phyloP scores from a whole-genome alignment of 1,139 yeast genomes.

The Pneumocystis sp. region DNA sequence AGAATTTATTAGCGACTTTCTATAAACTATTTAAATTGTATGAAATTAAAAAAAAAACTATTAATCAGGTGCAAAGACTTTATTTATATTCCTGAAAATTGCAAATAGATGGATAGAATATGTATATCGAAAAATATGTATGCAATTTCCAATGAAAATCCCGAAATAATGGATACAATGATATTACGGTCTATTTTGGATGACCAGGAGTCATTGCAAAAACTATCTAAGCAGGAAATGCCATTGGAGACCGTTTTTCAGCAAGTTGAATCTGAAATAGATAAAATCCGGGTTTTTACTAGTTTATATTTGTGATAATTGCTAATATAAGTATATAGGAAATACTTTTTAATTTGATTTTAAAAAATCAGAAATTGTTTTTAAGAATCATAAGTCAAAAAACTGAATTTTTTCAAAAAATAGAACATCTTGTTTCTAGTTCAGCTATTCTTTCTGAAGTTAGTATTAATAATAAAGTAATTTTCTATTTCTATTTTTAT shows the following conservation, averaged over 20 bases:
- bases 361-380: background rate
- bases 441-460: background rate
- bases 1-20: too few relatives aligned
- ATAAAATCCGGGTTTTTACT: background rate
- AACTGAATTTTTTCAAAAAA: background rate
- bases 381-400: background rate
- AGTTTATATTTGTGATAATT: background rate
- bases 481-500: background rate
- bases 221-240: background rate
- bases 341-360: background rate
- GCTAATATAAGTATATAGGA: background rate
- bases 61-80: too few relatives aligned
- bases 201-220: background rate
- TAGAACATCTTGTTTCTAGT: background rate
- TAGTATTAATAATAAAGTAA: background rate
- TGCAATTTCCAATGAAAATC: background rate
- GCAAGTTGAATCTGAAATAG: background rate
- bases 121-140: background rate
- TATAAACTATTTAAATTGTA: too few relatives aligned
- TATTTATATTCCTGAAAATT: too few relatives aligned
- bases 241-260: background rate
- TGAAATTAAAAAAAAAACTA: too few relatives aligned
- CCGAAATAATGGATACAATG: background rate
- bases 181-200: background rate
- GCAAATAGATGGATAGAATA: background rate